phyloP scores from a whole-genome alignment of 1,284 basidiomycete species.

The Microbotryum intermedium region DNA sequence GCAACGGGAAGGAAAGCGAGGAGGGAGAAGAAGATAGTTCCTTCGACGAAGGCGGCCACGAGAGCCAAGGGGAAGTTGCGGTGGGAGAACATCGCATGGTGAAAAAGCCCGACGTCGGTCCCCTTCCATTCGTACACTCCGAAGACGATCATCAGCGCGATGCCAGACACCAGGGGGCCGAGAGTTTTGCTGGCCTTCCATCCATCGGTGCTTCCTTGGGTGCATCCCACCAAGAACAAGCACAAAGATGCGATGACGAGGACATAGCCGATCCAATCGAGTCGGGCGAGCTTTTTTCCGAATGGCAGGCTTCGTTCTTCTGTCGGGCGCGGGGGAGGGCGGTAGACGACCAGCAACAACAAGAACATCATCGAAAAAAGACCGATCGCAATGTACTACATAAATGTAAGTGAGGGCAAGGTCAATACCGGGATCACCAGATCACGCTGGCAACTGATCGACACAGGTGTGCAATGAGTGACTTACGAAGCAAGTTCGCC shows the following conservation, averaged over 20 bases:
- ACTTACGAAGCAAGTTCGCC: background rate
- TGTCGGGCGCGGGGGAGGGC: constrained; percentile 8
- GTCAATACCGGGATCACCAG: background rate
- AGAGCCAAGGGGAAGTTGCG: constrained; percentile 15
- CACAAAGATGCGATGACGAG: constrained; percentile 1
- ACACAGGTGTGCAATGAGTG: too few species aligned
- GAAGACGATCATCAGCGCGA: constrained; percentile 8
- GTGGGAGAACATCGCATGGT: constrained; percentile 13
- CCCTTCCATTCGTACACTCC: constrained; percentile 12
- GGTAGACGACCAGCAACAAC: constrained; percentile 3
- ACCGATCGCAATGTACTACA: constrained; percentile 10
- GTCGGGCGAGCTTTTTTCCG: background rate
- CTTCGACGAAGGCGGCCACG: constrained; percentile 11
- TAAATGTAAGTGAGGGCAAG: background rate
- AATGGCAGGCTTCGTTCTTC: constrained; percentile 1
- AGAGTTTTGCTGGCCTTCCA: constrained; percentile 10
- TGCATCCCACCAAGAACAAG: constrained; percentile 5
- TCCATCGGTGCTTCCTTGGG: constrained; percentile 4
- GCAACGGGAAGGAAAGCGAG: constrained; percentile 4
- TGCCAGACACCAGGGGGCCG: constrained; percentile 9
- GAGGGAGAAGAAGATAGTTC: constrained; percentile 10
- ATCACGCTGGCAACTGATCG: background rate
- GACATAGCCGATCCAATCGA: constrained; percentile 12
- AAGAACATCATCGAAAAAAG: constrained; percentile 2
- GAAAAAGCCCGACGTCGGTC: constrained; percentile 10